Base-by-base conservation (phyloP, 2,329 filamentous ascomycete genomes). In the Ceratocystis harringtonii region DNA sequence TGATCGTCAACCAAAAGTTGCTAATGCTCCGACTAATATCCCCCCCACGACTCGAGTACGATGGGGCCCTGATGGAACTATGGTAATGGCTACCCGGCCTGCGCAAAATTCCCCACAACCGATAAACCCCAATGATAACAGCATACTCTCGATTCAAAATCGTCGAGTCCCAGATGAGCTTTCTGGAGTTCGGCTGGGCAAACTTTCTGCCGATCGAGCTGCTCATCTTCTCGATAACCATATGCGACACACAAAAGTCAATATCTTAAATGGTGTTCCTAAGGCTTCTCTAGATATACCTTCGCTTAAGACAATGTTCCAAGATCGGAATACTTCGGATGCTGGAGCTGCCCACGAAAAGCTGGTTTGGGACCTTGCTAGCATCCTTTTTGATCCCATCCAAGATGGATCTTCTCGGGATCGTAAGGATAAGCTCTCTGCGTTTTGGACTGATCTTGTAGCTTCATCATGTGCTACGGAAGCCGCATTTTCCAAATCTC, bases 321-420 rank as follows among this genome's bases (percentile, higher is more conserved):
- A 75, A 67, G 74, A 74, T 50, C 75, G 75, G 58, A 75, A 76
- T 48, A 71, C 74, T 69, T 76, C 73, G 22, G 74, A 77, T 69
- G 75, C 77, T 17, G 78, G 78, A 25, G 78, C 75, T 64, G 74
- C 77, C 22, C 83, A 90, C 66, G 90, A 95, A 74, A 84, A 85
- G 71, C 79, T 84, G 15, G 84, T 94, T 0, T 99, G 95, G 94
- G 83, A 90, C 68, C 79, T 99, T 44, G 87, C 90, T 0, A 88
- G 89, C 66, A 86, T 96, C 45, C 80, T 99, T 2, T 99, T 96
- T 71, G 91, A 96, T 69, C 79, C 85, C n/a, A 68, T 84, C 10
- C 61, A 65, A 19, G 43, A 61, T 17, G 17, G 28, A 17, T 64
- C 66, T 15, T 30, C 30, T 4, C 64, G 36, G 36, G 72, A 80